A percentile compares a stretch with the other conserved stretches of the same genome.
phyloP scores from a whole-genome alignment of 352 stramenopile genomes.

The Globisporangium mamillatum region DNA sequence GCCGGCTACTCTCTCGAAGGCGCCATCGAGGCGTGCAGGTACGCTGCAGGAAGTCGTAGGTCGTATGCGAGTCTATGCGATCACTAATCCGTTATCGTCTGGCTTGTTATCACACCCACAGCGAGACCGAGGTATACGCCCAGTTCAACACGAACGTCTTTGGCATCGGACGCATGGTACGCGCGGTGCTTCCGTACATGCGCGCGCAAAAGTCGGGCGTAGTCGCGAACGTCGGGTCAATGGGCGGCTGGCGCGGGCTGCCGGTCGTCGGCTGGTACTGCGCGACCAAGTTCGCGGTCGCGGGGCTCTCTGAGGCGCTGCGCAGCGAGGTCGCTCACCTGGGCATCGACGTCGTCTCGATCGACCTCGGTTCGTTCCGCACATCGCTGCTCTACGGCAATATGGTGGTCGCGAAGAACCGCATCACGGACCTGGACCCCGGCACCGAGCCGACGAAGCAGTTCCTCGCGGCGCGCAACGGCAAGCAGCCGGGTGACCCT shows the following conservation, averaged over 20 bases:
- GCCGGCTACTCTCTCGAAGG: constrained; percentile 20
- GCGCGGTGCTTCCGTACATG: constrained; percentile 35
- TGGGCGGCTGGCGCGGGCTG: constrained; percentile 27
- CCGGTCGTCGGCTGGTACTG: constrained; percentile 33
- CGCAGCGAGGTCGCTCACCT: constrained; percentile 29
- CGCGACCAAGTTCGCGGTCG: constrained; percentile 39
- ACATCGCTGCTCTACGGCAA: constrained; percentile 27
- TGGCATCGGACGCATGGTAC: constrained; percentile 28
- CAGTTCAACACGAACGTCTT: constrained; percentile 47
- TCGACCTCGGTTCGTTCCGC: constrained; percentile 38
- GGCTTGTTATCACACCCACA: not conserved
- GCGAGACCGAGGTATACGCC: constrained; percentile 24
- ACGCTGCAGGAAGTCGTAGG: not conserved
- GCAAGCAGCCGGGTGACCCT: constrained; percentile 35
- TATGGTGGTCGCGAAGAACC: constrained; percentile 22
- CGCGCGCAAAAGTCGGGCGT: constrained; percentile 26
- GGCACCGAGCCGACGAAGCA: constrained; percentile 20
- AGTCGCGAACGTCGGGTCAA: constrained; percentile 36
- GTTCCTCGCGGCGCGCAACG: constrained; percentile 26
- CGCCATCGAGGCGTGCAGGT: not conserved
- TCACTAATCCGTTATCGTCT: too few relatives aligned
- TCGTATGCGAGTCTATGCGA: not conserved
- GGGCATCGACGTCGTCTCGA: constrained; percentile 34
- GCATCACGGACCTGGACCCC: constrained; percentile 29
- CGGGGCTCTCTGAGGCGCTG: constrained; percentile 27